Conservation (phyloP, 1,284 basidiomycete genomes). For the Ustilago curta region DNA sequence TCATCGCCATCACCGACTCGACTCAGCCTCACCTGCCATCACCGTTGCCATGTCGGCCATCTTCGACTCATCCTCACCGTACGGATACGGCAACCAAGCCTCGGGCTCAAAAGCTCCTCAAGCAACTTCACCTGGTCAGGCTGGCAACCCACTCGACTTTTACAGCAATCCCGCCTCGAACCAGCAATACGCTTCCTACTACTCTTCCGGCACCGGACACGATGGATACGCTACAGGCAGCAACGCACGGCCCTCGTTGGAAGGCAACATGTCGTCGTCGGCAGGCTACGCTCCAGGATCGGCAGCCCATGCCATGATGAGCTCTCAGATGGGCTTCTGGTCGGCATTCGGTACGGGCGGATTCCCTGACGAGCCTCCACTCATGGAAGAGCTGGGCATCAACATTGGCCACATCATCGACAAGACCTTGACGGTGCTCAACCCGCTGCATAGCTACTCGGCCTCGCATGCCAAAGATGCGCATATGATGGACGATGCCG, state of each 20-base stretch:
- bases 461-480: slow-evolving; percentile 74
- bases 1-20: slow-evolving; percentile 1
- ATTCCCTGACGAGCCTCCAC: slow-evolving; percentile 65
- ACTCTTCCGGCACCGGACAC: slow-evolving; percentile 33
- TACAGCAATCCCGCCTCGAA: slow-evolving; percentile 35
- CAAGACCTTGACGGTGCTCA: slow-evolving; percentile 94
- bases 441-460: slow-evolving; percentile 82
- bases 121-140: slow-evolving; percentile 25
- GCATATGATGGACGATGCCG: slow-evolving; percentile 99
- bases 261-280: slow-evolving; percentile 61
- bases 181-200: slow-evolving; percentile 44
- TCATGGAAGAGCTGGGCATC: slow-evolving; percentile 84
- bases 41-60: slow-evolving; percentile 48
- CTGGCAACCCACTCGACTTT: slow-evolving; percentile 44
- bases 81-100: slow-evolving; percentile 41
- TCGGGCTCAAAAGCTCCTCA: slow-evolving; percentile 37
- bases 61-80: slow-evolving; percentile 54
- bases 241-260: slow-evolving; percentile 51
- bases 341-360: slow-evolving; percentile 68
- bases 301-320: slow-evolving; percentile 57
- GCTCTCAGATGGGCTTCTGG: slow-evolving; percentile 63
- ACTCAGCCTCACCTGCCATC: not conserved
- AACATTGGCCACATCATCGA: slow-evolving; percentile 94
- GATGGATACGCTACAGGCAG: slow-evolving; percentile 46
- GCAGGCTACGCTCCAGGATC: slow-evolving; percentile 41